Conservation (phyloP, 2,329 filamentous ascomycete genomes). For the Shiraia bambusicola region DNA sequence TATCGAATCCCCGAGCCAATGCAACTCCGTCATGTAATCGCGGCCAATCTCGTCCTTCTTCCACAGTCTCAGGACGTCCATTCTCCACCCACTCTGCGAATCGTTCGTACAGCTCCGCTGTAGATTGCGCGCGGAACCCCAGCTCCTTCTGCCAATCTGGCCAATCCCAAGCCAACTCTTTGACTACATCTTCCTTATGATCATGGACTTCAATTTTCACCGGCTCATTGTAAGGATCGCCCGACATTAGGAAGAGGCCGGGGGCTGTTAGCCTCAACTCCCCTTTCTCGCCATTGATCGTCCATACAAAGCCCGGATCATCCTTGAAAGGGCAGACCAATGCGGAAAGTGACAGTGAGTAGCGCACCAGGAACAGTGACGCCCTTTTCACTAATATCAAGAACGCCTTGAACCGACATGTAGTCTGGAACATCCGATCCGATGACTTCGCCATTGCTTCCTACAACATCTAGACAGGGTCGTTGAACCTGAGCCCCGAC, state of each 20-base stretch:
- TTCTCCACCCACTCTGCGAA: conserved; percentile 25
- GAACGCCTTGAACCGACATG: conserved; percentile 42
- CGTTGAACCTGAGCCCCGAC: conserved; percentile 21
- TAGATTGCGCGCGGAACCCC: conserved; percentile 18
- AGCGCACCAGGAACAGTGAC: conserved; percentile 11
- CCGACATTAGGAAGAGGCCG: conserved; percentile 50
- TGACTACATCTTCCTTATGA: conserved; percentile 27
- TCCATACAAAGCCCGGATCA: conserved; percentile 14
- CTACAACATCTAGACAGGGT: conserved; percentile 10
- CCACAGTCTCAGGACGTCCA: conserved; percentile 9
- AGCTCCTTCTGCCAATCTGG: conserved; percentile 41
- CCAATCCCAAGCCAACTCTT: conserved; percentile 45
- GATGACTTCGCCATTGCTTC: conserved; percentile 1
- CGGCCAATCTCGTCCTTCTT: conserved; percentile 28
- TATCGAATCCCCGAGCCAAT: conserved; percentile 49
- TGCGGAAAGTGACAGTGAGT: conserved; percentile 13
- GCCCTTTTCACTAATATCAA: conserved; percentile 1
- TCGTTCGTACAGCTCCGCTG: conserved; percentile 34
- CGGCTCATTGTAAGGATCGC: not conserved
- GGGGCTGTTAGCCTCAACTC: conserved; percentile 13
- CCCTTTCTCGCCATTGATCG: conserved; percentile 19
- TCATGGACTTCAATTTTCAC: conserved; percentile 30
- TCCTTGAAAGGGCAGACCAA: conserved; percentile 18
- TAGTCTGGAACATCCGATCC: conserved; percentile 51
- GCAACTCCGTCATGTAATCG: conserved; percentile 48